Evolutionary conservation across 2,329 filamentous ascomycete species (phyloP), one percentile per base, ranked within the genome.

Genomic region (Metarhizium guizhouense): DNA sequence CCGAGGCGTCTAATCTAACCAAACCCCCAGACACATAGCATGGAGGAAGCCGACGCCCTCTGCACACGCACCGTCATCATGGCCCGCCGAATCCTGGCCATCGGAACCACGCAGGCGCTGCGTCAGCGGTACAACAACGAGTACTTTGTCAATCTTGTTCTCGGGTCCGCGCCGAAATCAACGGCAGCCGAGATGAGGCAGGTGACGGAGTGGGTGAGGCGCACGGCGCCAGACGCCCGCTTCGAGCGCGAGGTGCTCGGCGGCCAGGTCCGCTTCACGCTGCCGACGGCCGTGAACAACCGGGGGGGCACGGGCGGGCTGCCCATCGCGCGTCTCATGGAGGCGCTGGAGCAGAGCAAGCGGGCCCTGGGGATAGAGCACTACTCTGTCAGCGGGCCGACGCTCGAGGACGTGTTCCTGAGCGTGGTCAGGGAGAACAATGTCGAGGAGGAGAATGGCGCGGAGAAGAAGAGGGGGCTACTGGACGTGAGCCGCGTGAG

Each of bases 31-130:
- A 96, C 93, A 0, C 93, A 97, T 69, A 89, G 84, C 51, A 96
- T 96, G 91, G 92, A 96, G 68, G 92, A 96, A 71, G 92, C 92
- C 0, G 90, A 95, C 65, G 91, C 91, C 1, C 77, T 97, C 2
- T 92, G 92, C 0, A 84, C 84, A 32, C 81, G 90, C 1, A 90
- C 88, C 0, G 92, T 90, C 13, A 96, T 97, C 61, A 84, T 97
- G 72, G 89, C 91, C 8, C 81, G 83, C 62, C 80, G 85, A 32
- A 95, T 96, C 90, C 77, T 96, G 25, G 92, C 91, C 0, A 77
- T 94, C 8, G 92, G 92, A 4, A 87, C 86, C 0, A 86, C 85
- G 0, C 83, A 90, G 36, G 75, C 85, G 56, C 76, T 96, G 3
- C 79, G 92, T 7, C 78, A 80, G 48, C 83, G 85, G 54, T 91